Conservation (phyloP, 352 stramenopile genomes). For the Phytophthora pini region DNA sequence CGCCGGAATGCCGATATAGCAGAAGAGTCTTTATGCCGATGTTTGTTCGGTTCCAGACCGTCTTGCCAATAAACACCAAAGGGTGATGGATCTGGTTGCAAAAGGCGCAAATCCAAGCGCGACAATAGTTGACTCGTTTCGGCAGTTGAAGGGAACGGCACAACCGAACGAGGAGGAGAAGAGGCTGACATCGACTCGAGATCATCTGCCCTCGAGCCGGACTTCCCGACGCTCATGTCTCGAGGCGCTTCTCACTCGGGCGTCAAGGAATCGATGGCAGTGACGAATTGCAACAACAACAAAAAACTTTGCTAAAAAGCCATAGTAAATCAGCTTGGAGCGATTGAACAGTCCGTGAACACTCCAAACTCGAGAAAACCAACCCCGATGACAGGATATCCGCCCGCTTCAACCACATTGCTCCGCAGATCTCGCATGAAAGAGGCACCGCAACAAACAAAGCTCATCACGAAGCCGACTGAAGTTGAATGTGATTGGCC, state of each 20-base stretch:
- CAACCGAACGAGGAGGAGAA: conserved; percentile 35
- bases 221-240: conserved; percentile 36
- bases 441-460: conserved; percentile 11
- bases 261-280: conserved; percentile 12
- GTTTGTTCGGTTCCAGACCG: too few relatives aligned
- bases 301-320: background rate
- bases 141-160: conserved; percentile 34
- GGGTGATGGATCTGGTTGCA: too few relatives aligned
- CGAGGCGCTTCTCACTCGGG: conserved; percentile 14
- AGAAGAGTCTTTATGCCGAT: too few relatives aligned
- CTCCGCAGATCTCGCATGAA: conserved; percentile 23
- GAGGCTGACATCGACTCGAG: conserved; percentile 28
- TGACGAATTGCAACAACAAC: background rate
- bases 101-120: conserved; percentile 8
- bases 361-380: background rate
- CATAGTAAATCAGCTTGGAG: conserved; percentile 6
- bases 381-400: background rate
- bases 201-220: conserved; percentile 36
- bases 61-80: too few relatives aligned
- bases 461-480: conserved; percentile 21
- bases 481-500: conserved; percentile 20
- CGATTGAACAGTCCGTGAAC: conserved; percentile 23
- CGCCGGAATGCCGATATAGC: too few relatives aligned
- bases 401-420: conserved; percentile 12
- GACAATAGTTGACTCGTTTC: conserved; percentile 11